These are phyloP conservation scores for Termitomyces eurrhizus DNA, from an alignment of 768 basidiomycete species.

Conservation along the genomic window DNA sequence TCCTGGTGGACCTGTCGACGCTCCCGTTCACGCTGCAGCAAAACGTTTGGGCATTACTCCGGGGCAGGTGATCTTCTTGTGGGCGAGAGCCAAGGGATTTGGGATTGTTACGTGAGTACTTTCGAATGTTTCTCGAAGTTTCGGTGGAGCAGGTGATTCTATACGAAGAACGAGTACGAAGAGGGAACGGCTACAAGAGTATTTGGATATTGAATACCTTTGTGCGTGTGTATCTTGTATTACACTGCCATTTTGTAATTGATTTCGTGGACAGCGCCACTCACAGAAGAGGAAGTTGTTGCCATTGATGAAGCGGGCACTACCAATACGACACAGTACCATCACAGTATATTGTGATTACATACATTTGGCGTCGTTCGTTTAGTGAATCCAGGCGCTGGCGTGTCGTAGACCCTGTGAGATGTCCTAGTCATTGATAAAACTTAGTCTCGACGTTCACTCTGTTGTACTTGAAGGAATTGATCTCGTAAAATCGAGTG, in stretches of 20 bases:
- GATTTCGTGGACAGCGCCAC: constrained; percentile 31
- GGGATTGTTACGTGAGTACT: constrained; percentile 60
- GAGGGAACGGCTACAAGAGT: constrained; percentile 59
- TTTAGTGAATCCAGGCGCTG: not conserved
- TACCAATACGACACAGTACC: not conserved
- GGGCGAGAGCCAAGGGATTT: constrained; percentile 65
- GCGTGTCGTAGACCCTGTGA: too few relatives aligned
- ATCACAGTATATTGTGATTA: not conserved
- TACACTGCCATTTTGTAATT: not conserved
- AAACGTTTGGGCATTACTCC: constrained; percentile 50
- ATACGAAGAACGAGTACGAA: constrained; percentile 54
- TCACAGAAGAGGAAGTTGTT: constrained; percentile 54
- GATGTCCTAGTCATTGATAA: too few relatives aligned
- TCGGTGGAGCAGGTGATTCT: not conserved
- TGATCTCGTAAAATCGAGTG: too few relatives aligned
- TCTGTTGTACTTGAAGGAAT: too few relatives aligned
- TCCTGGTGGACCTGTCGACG: constrained; percentile 65
- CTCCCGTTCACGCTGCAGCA: constrained; percentile 48
- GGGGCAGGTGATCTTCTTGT: constrained; percentile 64
- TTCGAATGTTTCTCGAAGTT: not conserved
- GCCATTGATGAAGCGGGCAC: constrained; percentile 64
- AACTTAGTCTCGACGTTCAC: too few relatives aligned
- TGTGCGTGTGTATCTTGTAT: constrained; percentile 20
- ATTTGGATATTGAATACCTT: constrained; percentile 60
- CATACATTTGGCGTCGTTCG: not conserved